Conservation (phyloP, 306 rosid species). For the Delonix regia region DNA sequence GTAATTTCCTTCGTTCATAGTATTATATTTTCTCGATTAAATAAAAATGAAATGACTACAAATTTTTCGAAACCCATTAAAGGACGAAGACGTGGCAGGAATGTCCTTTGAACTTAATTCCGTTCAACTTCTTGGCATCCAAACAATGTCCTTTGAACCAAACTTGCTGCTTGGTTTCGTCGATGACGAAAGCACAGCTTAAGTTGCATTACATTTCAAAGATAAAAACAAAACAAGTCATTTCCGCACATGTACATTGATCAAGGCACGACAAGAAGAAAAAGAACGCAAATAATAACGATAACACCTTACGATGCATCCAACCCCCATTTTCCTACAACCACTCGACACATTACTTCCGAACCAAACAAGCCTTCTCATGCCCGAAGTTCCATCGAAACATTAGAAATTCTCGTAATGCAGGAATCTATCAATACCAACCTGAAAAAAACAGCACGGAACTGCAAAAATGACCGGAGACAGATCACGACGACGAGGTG, state of each 20-base stretch:
- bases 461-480: not conserved
- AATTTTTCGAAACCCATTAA: not conserved
- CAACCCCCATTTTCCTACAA: not conserved
- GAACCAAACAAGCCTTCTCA: not conserved
- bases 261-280: not conserved
- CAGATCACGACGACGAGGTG: not conserved
- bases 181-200: not conserved
- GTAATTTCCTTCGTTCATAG: not conserved
- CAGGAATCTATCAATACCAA: conserved; percentile 18
- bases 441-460: conserved; percentile 29
- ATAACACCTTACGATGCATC: not conserved
- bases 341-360: not conserved
- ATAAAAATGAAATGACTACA: not conserved
- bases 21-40: not conserved
- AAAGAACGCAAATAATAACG: not conserved
- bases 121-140: not conserved
- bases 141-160: not conserved
- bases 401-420: not conserved
- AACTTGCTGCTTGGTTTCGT: not conserved
- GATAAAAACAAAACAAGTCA: not conserved
- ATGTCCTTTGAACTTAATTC: no score
- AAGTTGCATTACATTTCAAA: not conserved
- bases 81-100: not conserved
- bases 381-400: not conserved
- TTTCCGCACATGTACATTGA: not conserved